Evolutionary conservation across 257 asterid genomes (phyloP).

Genomic region (Orobanche coerulescens): DNA sequence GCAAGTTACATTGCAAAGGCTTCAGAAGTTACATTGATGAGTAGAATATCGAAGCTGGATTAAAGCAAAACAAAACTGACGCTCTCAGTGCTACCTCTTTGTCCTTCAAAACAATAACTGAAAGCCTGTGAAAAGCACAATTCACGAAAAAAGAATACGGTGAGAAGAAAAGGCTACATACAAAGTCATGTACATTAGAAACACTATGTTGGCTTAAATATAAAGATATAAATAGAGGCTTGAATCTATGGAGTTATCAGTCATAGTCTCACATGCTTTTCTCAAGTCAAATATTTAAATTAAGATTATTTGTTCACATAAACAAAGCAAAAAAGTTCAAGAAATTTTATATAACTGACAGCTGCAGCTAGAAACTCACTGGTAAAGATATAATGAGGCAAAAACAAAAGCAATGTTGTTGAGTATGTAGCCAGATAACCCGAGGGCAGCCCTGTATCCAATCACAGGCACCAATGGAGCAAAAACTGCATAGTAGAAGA

Average conservation of each 20-base stretch:
- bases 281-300: background rate
- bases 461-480: conserved; percentile 71
- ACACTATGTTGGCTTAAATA: too few relatives aligned
- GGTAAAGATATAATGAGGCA: conserved; percentile 58
- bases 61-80: conserved; percentile 79
- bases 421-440: conserved; percentile 71
- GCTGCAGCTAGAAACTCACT: conserved; percentile 36
- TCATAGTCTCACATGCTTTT: conserved; percentile 10
- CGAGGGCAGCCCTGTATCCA: conserved; percentile 85
- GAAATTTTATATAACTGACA: background rate
- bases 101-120: conserved; percentile 56
- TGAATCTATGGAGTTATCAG: conserved; percentile 3
- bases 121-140: conserved; percentile 51
- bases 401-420: conserved; percentile 61
- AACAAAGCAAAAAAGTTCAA: conserved; percentile 4
- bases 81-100: conserved; percentile 72
- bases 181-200: too few relatives aligned
- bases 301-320: conserved; percentile 10
- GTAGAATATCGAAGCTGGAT: conserved; percentile 96
- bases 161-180: background rate
- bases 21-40: conserved; percentile 64
- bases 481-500: conserved; percentile 46
- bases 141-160: background rate
- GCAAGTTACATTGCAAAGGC: conserved; percentile 19
- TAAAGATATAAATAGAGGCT: background rate